Evolutionary conservation across 208 protist genomes (phyloP).

Genomic region (Crithidia fasciculata): DNA sequence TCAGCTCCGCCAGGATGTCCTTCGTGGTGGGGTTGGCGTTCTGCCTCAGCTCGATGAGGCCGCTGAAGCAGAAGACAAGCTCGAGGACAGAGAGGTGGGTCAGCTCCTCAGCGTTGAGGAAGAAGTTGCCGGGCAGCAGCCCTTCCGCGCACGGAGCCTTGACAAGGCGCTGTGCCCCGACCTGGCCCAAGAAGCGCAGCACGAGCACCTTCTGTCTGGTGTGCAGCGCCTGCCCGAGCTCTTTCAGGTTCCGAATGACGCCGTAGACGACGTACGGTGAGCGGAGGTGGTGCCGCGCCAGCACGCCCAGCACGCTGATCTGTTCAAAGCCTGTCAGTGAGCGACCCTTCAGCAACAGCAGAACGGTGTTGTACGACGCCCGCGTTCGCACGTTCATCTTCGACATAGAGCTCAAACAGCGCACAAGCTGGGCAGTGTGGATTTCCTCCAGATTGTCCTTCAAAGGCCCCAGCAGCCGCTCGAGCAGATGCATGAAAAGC

Average conservation of each 20-base stretch:
- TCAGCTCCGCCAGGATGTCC: slow-evolving; percentile 33
- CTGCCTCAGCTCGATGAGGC: slow-evolving; percentile 63
- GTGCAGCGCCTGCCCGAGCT: slow-evolving; percentile 28
- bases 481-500: slow-evolving; percentile 12
- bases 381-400: slow-evolving; percentile 49
- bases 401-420: slow-evolving; percentile 65
- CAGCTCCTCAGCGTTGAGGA: slow-evolving; percentile 41
- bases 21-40: slow-evolving; percentile 42
- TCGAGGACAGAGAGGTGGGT: slow-evolving; percentile 39
- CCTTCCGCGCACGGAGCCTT: slow-evolving; percentile 31
- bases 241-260: slow-evolving; percentile 37
- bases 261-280: slow-evolving; percentile 33
- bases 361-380: slow-evolving; percentile 43
- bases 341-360: slow-evolving; percentile 42
- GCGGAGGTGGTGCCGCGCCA: slow-evolving; percentile 64
- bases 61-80: slow-evolving; percentile 56
- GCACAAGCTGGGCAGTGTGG: slow-evolving; percentile 47
- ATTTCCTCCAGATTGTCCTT: slow-evolving; percentile 10
- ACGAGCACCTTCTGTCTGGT: slow-evolving; percentile 43
- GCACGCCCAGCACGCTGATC: slow-evolving; percentile 49
- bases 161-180: slow-evolving; percentile 49
- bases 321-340: slow-evolving; percentile 49
- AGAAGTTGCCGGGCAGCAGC: slow-evolving; percentile 37
- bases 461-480: slow-evolving; percentile 21
- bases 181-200: slow-evolving; percentile 64